Conservation (phyloP, 306 rosid species). For the Citrullus mucosospermus region DNA sequence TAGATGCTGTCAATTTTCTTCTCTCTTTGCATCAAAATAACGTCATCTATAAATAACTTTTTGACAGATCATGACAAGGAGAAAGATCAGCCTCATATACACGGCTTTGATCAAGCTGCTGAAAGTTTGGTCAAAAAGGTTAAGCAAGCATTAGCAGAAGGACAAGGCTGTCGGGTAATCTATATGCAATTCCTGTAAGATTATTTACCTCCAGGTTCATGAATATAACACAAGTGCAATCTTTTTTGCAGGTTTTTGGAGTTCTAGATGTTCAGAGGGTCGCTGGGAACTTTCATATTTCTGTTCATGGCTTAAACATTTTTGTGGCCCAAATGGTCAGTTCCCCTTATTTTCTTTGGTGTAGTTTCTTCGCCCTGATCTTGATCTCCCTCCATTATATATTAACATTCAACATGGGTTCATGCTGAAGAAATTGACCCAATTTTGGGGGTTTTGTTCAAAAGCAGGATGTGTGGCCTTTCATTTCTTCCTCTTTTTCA, state of each 20-base stretch:
- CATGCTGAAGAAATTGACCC: not conserved
- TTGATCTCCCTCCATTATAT: not conserved
- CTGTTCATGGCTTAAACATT: conserved; percentile 84
- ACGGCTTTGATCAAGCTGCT: conserved; percentile 52
- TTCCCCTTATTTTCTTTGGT: not conserved
- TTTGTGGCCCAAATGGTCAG: conserved; percentile 89
- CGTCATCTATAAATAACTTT: not conserved
- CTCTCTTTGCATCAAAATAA: not conserved
- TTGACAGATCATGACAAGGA: conserved; percentile 47
- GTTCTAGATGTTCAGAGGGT: conserved; percentile 92
- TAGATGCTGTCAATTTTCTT: not conserved
- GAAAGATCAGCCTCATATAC: conserved; percentile 40
- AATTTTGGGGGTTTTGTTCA: not conserved
- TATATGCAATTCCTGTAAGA: conserved; percentile 8
- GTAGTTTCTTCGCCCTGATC: not conserved
- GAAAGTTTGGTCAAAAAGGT: conserved; percentile 65
- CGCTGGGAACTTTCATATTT: conserved; percentile 89
- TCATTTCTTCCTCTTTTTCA: not conserved
- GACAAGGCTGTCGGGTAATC: conserved; percentile 88
- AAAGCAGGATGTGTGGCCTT: not conserved
- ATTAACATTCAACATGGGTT: not conserved
- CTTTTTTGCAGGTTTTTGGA: conserved; percentile 69
- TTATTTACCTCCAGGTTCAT: not conserved
- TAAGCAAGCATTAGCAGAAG: conserved; percentile 46
- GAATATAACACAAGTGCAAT: not conserved